phyloP scores from a whole-genome alignment of 2,329 filamentous ascomycete genomes.

The Triangularia verruculosa region DNA sequence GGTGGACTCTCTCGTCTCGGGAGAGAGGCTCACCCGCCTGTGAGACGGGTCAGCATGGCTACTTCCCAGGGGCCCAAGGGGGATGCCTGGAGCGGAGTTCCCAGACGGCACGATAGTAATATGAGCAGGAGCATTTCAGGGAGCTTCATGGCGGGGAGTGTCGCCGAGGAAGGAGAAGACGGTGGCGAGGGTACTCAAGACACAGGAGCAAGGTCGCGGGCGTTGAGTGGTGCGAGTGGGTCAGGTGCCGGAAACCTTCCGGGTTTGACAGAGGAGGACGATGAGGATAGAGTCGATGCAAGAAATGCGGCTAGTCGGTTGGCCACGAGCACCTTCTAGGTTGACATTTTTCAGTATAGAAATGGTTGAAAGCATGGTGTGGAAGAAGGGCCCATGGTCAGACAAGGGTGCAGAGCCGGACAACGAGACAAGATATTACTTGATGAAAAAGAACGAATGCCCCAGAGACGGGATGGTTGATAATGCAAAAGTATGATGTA shows the following conservation, averaged over 20 bases:
- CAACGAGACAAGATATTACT: neutral
- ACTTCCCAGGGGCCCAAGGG: conserved; percentile 94
- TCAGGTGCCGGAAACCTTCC: conserved; percentile 41
- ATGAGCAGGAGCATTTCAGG: conserved; percentile 73
- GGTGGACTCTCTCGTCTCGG: conserved; percentile 88
- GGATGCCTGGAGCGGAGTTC: conserved; percentile 96
- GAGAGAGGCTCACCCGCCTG: conserved; percentile 74
- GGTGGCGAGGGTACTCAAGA: conserved; percentile 40
- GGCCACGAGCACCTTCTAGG: conserved; percentile 86
- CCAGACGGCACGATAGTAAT: conserved; percentile 70
- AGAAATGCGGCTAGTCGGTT: conserved; percentile 91
- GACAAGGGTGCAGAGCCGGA: neutral
- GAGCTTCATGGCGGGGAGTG: conserved; percentile 39
- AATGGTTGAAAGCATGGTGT: neutral
- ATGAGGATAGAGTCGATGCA: conserved; percentile 92
- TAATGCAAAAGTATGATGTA: neutral
- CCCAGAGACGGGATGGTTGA: neutral
- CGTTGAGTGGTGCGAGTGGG: conserved; percentile 31
- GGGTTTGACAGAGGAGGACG: conserved; percentile 72
- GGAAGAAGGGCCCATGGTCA: neutral
- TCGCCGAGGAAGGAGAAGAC: conserved; percentile 61
- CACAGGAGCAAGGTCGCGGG: conserved; percentile 39
- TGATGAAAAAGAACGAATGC: neutral
- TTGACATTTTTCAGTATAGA: neutral
- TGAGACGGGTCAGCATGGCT: conserved; percentile 71